Evolutionary conservation across 495 filamentous ascomycete genomes (phyloP), one percentile per base, ranked within the genome.

Genomic region (Trichoderma gamsii): DNA sequence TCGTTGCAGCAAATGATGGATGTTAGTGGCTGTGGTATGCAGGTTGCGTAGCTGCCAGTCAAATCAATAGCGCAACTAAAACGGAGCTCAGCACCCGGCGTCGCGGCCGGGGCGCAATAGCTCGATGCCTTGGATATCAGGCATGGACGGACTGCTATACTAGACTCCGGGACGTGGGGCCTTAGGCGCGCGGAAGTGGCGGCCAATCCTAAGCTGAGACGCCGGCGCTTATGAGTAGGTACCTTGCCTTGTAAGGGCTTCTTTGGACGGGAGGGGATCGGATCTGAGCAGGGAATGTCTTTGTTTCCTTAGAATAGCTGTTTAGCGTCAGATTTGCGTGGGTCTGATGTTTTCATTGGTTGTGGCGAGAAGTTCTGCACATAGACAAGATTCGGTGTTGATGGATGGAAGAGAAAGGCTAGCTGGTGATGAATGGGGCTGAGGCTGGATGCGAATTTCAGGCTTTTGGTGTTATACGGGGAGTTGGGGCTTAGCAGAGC

Each of bases 101-200:
- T 5, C 35, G 35, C 8, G 35, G 35, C 35, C 35, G 5, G 35
- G 35, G 56, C 56, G 3, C 15, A 12, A 21, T 2, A 49, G 44
- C 44, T 5, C 1, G 15, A 49, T 18, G 56, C 56, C 56, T 61
- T 61, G 56, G 25, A 61, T 61, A 4, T 61, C 56, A 61, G 56
- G 56, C 56, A 25, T 32, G 2, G 4, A 35, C 56, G 56, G 49
- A n/a, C n/a, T 52, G n/a, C 16, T 52, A 21, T 61, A 61, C 23
- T 61, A 21, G 56, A 61, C 49, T 52, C 49, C 49, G 49, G 18
- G 9, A 12, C 29, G 25, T 32, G n/a, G n/a, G n/a, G 44, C 44
- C 6, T 15, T 61, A 32, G 56, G 27, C 56, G 56, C 56, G 56
- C 56, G 56, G 56, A 61, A 61, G 23, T 27, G 56, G 56, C 23